Conservation (phyloP, 1,284 basidiomycete species). For the Ceratobasidium theobromae region DNA sequence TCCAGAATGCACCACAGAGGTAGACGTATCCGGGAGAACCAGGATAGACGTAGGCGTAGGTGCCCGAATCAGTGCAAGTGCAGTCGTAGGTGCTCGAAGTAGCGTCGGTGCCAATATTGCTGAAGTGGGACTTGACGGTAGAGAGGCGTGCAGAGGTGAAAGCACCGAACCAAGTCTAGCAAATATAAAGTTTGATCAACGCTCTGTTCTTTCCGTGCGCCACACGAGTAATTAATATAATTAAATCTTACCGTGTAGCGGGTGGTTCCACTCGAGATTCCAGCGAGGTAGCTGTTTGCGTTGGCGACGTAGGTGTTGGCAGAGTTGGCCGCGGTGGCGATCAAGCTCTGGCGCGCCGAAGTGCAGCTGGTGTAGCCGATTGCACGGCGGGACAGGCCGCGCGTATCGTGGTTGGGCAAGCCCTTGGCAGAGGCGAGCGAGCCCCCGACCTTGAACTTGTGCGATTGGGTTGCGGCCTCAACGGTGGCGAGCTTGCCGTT, state of each 20-base stretch:
- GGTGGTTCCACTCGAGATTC: conserved; percentile 23
- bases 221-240: background rate
- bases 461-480: conserved; percentile 17
- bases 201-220: too few species aligned
- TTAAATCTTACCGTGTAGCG: conserved; percentile 24
- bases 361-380: conserved; percentile 28
- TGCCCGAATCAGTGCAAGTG: background rate
- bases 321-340: conserved; percentile 31
- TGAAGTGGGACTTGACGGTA: conserved; percentile 23
- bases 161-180: conserved; percentile 33
- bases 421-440: conserved; percentile 29
- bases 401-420: conserved; percentile 1
- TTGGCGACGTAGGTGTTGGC: conserved; percentile 32
- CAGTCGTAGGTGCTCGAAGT: conserved; percentile 30
- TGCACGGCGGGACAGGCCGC: conserved; percentile 2
- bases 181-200: too few species aligned
- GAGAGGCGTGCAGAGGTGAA: conserved; percentile 8
- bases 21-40: conserved; percentile 26
- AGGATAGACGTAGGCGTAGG: conserved; percentile 22
- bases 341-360: conserved; percentile 15
- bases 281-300: conserved; percentile 17
- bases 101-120: conserved; percentile 25
- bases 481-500: conserved; percentile 24
- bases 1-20: conserved; percentile 34
- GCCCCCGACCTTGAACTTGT: conserved; percentile 22